Evolutionary conservation across 768 basidiomycete genomes (phyloP).

Genomic region (Hericium coralloides): DNA sequence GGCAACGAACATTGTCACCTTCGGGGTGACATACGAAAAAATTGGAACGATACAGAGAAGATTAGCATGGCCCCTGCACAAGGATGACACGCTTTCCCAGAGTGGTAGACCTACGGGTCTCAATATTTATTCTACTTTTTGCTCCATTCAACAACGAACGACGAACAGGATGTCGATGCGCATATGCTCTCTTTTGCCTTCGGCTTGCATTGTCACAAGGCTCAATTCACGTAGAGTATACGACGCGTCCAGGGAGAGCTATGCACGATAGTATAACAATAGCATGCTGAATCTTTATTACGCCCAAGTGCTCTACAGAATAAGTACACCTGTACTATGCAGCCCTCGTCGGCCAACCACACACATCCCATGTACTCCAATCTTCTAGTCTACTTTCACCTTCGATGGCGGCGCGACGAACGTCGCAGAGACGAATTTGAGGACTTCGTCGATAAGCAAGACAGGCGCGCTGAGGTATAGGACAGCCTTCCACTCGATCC

Average conservation of each 20-base stretch:
- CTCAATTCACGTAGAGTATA: too few species aligned
- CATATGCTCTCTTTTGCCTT: too few species aligned
- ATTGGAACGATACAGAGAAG: conserved; percentile 99
- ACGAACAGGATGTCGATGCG: too few species aligned
- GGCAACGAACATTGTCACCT: conserved; percentile 44
- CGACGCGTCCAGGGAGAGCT: too few species aligned
- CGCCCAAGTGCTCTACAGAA: not conserved
- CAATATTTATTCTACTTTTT: conserved; percentile 24
- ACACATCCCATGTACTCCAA: not conserved
- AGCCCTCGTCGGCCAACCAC: not conserved
- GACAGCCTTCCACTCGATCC: conserved; percentile 92
- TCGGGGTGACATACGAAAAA: conserved; percentile 94
- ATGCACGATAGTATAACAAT: not conserved
- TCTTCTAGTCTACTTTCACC: conserved; percentile 34
- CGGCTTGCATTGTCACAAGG: too few species aligned
- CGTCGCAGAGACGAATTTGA: conserved; percentile 75
- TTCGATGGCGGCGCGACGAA: conserved; percentile 49
- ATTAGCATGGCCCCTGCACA: conserved; percentile 99
- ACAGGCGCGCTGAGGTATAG: conserved; percentile 83
- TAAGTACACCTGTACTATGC: not conserved
- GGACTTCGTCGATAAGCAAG: conserved; percentile 77
- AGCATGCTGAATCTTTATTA: not conserved
- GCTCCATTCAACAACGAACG: too few species aligned
- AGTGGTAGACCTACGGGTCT: conserved; percentile 54
- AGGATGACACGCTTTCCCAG: conserved; percentile 99